phyloP scores from a whole-genome alignment of 331 rosid genomes.

The Rosa hybrid region DNA sequence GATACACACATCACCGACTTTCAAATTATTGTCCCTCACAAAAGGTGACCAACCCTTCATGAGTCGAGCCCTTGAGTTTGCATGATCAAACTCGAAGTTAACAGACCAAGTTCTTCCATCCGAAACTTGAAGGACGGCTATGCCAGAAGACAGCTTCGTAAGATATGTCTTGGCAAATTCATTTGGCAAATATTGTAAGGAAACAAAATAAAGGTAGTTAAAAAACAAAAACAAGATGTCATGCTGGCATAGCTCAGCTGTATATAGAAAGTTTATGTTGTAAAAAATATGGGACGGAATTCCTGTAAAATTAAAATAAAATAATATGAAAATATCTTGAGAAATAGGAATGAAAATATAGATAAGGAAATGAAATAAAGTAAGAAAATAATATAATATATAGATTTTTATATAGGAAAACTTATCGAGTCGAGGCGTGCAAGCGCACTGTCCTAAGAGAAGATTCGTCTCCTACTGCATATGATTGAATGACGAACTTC shows the following conservation, averaged over 20 bases:
- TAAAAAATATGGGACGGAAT: no score
- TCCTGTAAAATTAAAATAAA: no score
- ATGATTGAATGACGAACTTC: no score
- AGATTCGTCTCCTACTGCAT: no score
- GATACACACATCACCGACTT: slow-evolving; percentile 8
- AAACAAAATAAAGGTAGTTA: neutral
- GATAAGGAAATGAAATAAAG: no score
- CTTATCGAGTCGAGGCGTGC: no score
- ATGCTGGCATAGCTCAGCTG: no score
- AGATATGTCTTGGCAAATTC: slow-evolving; percentile 10
- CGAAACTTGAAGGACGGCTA: neutral
- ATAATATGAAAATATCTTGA: no score
- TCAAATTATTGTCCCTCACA: slow-evolving; percentile 17
- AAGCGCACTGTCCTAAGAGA: no score
- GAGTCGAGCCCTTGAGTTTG: neutral
- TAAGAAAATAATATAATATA: no score
- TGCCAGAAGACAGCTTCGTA: neutral
- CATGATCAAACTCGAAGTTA: neutral
- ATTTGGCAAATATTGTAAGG: slow-evolving; percentile 7
- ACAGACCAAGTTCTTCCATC: slow-evolving; percentile 28
- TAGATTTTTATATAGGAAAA: no score
- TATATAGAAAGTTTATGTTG: neutral
- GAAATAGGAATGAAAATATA: no score
- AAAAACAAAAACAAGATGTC: neutral
- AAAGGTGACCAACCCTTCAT: slow-evolving; percentile 36